Evolutionary conservation across 1,284 basidiomycete species (phyloP).

Genomic region (Leccinum fuscescens): DNA sequence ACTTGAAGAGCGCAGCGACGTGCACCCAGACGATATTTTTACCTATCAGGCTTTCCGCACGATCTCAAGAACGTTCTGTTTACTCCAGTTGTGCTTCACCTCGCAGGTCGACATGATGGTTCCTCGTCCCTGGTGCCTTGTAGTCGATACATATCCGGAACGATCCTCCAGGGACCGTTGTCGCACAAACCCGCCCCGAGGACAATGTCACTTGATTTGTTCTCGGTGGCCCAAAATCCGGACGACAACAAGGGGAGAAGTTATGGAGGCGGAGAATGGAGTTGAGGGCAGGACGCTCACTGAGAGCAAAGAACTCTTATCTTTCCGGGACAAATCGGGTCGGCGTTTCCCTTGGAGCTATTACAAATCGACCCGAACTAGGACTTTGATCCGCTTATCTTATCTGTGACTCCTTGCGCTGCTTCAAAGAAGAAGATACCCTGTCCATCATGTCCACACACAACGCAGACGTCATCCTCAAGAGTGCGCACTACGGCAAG

Average conservation of each 20-base stretch:
- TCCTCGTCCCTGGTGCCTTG: background rate
- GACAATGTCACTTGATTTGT: background rate
- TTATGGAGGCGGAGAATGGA: background rate
- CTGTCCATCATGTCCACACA: constrained; percentile 12
- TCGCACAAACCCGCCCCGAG: background rate
- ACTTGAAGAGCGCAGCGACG: too few species aligned
- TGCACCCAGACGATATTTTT: background rate
- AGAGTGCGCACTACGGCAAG: constrained; percentile 77
- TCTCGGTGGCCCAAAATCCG: background rate
- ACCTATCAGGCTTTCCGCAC: background rate
- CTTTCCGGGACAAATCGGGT: background rate
- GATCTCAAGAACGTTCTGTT: background rate
- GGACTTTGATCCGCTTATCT: background rate
- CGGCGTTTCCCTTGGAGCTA: background rate
- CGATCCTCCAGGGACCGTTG: background rate
- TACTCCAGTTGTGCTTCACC: background rate
- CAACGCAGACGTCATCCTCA: constrained; percentile 31
- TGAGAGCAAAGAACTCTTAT: background rate
- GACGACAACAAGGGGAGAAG: background rate
- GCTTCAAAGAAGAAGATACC: background rate
- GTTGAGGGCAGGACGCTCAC: background rate
- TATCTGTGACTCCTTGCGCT: background rate
- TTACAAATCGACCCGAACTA: background rate
- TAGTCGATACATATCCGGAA: background rate
- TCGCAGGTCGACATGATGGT: background rate